Percentiles rank a stretch among this genome's conserved stretches.
Evolutionary conservation across 2,329 filamentous ascomycete species (phyloP).

Genomic region (Pyrenochaeta sp.): DNA sequence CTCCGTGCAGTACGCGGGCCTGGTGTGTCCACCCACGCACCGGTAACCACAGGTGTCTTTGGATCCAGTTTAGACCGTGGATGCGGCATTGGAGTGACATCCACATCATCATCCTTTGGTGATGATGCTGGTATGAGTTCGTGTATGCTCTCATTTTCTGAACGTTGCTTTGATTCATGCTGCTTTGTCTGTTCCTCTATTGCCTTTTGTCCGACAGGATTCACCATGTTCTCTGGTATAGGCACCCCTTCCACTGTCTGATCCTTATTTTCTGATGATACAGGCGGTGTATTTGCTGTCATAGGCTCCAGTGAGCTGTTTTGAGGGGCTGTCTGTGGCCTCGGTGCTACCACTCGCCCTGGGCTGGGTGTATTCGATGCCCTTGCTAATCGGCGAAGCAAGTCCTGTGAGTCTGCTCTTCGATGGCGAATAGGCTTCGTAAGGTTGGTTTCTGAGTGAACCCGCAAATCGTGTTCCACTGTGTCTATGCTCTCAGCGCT

Average conservation of each 20-base stretch:
- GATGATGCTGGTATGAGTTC: slow-evolving; percentile 7
- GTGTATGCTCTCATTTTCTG: slow-evolving; percentile 8
- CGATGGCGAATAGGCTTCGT: slow-evolving; percentile 39
- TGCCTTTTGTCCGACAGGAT: slow-evolving; percentile 2
- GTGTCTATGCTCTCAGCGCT: slow-evolving; percentile 43
- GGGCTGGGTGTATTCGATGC: slow-evolving; percentile 59
- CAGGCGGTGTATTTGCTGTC: slow-evolving; percentile 3
- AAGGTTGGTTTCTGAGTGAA: slow-evolving; percentile 28
- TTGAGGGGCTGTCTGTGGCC: slow-evolving; percentile 32
- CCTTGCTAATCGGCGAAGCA: slow-evolving; percentile 57
- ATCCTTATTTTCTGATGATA: not conserved
- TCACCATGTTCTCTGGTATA: not conserved
- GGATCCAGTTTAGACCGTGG: slow-evolving; percentile 31
- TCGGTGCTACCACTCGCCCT: slow-evolving; percentile 28
- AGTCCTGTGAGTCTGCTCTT: slow-evolving; percentile 55
- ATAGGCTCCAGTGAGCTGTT: slow-evolving; percentile 23
- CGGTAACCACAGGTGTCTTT: slow-evolving; percentile 57
- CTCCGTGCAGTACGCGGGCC: slow-evolving; percentile 35
- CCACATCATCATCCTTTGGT: slow-evolving; percentile 16
- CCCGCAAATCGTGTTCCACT: slow-evolving; percentile 38
- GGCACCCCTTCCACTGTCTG: slow-evolving; percentile 4
- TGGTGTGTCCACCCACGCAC: slow-evolving; percentile 60
- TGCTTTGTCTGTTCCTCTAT: slow-evolving; percentile 7
- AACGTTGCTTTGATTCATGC: slow-evolving; percentile 13
- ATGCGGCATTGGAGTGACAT: slow-evolving; percentile 40